Base-by-base conservation (phyloP, 192 early-diverging fungal genomes). In the Umbelopsis vinacea region DNA sequence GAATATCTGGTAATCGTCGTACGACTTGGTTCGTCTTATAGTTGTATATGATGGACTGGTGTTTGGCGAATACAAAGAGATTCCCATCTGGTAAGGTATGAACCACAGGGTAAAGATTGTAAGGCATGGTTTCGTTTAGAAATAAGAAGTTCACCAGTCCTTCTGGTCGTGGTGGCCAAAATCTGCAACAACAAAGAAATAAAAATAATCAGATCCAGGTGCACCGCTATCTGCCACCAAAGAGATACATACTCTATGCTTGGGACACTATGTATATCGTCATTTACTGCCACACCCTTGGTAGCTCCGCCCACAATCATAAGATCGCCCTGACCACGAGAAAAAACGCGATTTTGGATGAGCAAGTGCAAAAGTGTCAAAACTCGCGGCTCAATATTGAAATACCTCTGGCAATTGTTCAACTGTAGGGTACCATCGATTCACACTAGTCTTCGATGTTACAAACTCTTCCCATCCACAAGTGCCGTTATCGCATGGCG, bases 281-380 rank as follows among this genome's bases (percentile, higher is more conserved):
- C 33, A 60, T 84, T 89, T 29, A 78, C 69, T 17, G 67, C 69
- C 0, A 82, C 52, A 22, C 82, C 80, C 50, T 75, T 79, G 24
- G 75, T 86, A 45, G 78, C 74, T 33, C 89, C 89, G 55, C 89
- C 88, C 6, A 89, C 54, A 67, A 88, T 82, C 21, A 88, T 76
- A 14, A 90, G 38, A 26, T 80, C 68, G 17, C 89, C 89, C 10
- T 82, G 5, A 29, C 29, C 2, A 12, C 40, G 6, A 75, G 29
- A 76, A 66, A n/a, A 29, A 29, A 29, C 1, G 29, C 29, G 29
- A 0, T 2, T 43, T 43, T 6, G 1, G 40, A 6, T 43, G 40
- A 43, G 11, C 40, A 43, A 4, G 11, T 7, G 40, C 40, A 43
- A 12, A 43, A 12, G 6, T 43, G 40, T 43, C 40, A 7, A 12